Evolutionary conservation across 805 yeast species (phyloP).

Genomic region (Ogataea minuta): DNA sequence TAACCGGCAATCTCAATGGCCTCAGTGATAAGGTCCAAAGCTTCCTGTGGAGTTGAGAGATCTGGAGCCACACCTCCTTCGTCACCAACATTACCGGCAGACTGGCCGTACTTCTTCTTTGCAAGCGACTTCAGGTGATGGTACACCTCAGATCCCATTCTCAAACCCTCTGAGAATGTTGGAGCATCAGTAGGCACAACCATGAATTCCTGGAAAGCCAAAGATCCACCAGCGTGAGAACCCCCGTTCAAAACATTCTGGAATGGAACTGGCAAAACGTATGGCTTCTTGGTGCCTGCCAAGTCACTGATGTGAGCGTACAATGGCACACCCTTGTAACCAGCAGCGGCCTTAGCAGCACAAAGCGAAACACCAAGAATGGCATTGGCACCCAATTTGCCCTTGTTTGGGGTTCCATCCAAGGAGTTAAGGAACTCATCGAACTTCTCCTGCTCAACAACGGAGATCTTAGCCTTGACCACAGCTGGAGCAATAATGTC

Average conservation of each 20-base stretch:
- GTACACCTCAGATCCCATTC: constrained; percentile 98
- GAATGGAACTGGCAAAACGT: constrained; percentile 98
- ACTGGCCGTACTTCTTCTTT: constrained; percentile 93
- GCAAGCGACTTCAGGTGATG: constrained; percentile 91
- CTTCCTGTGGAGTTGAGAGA: constrained; percentile 93
- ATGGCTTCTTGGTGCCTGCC: constrained; percentile 75
- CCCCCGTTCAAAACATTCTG: constrained; percentile 99
- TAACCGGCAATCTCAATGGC: constrained; percentile 95
- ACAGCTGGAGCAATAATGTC: constrained; percentile 93
- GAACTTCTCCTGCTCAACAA: constrained; percentile 79
- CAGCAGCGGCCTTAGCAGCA: constrained; percentile 97
- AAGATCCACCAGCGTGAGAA: constrained; percentile 99
- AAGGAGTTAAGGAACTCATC: constrained; percentile 83
- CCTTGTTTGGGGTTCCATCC: constrained; percentile 97
- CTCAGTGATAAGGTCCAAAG: constrained; percentile 85
- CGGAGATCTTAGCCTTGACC: constrained; percentile 74
- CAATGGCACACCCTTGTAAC: constrained; percentile 89
- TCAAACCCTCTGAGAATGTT: constrained; percentile 90
- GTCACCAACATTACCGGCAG: constrained; percentile 99
- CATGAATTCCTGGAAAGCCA: constrained; percentile 99
- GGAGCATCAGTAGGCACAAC: constrained; percentile 93
- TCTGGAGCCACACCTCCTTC: constrained; percentile 99
- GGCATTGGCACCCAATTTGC: constrained; percentile 98
- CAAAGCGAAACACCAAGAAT: constrained; percentile 97
- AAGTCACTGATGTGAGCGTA: constrained; percentile 87